A percentile compares a stretch with the other conserved stretches of the same genome.
Conservation (phyloP, 2,329 filamentous ascomycete genomes). For the Penicillium occitanis region DNA sequence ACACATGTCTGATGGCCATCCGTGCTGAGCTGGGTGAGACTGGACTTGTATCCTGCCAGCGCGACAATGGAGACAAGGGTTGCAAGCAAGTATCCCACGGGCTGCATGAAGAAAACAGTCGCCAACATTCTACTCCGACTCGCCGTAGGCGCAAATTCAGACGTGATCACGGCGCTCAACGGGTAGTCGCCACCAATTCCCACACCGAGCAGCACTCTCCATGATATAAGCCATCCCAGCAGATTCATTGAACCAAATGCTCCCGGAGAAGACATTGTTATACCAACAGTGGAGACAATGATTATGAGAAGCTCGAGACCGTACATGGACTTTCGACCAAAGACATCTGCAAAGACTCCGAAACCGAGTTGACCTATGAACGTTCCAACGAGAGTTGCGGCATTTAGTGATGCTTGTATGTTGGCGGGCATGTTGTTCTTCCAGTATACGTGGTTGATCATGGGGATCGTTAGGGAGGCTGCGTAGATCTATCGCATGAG, state of each 20-base stretch:
- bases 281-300: slow-evolving; percentile 43
- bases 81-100: slow-evolving; percentile 72
- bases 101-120: slow-evolving; percentile 81
- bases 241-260: slow-evolving; percentile 39
- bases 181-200: slow-evolving; percentile 67
- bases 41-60: slow-evolving; percentile 66
- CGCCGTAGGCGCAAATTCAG: slow-evolving; percentile 52
- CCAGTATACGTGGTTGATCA: slow-evolving; percentile 18
- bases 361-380: slow-evolving; percentile 34
- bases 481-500: slow-evolving; percentile 13
- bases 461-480: slow-evolving; percentile 13
- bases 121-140: slow-evolving; percentile 76
- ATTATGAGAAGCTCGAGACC: slow-evolving; percentile 48
- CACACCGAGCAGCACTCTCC: slow-evolving; percentile 45
- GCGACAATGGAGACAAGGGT: slow-evolving; percentile 74
- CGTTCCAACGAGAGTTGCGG: slow-evolving; percentile 29
- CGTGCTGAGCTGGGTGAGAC: slow-evolving; percentile 40
- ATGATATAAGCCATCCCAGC: slow-evolving; percentile 42
- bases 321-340: slow-evolving; percentile 48
- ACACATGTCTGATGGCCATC: slow-evolving; percentile 54
- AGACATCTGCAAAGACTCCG: slow-evolving; percentile 39
- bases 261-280: slow-evolving; percentile 43
- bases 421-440: slow-evolving; percentile 6
- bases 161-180: slow-evolving; percentile 63
- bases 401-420: slow-evolving; percentile 20